A percentile compares a stretch with the other conserved stretches of the same genome.
phyloP scores from a whole-genome alignment of 2,329 filamentous ascomycete genomes.

The Talaromyces marneffei region DNA sequence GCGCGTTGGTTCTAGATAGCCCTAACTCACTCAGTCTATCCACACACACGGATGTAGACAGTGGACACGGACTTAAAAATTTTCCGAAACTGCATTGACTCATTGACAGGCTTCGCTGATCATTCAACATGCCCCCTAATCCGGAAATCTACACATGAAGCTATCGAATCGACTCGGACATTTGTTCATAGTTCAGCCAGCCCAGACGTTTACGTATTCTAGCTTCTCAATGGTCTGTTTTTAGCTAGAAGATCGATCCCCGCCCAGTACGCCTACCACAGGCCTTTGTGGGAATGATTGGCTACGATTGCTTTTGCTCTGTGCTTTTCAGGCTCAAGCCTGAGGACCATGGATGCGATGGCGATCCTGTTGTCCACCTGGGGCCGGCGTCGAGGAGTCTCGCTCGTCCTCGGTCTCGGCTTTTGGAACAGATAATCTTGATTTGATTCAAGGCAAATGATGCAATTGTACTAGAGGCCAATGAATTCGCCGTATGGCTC shows the following conservation, averaged over 20 bases:
- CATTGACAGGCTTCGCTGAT: neutral
- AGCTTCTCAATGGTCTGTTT: neutral
- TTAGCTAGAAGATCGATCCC: neutral
- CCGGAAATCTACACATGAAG: neutral
- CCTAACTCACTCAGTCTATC: neutral
- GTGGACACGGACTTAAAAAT: neutral
- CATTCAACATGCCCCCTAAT: neutral
- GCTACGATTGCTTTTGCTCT: neutral
- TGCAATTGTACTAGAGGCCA: neutral
- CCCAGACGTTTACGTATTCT: neutral
- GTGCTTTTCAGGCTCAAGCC: neutral
- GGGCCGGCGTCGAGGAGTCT: neutral
- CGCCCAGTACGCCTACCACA: neutral
- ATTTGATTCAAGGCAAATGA: neutral
- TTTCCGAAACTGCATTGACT: neutral
- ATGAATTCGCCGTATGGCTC: no score
- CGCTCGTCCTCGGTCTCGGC: neutral
- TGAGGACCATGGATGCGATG: neutral
- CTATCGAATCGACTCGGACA: conserved; percentile 10
- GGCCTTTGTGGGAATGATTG: neutral
- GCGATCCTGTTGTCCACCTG: neutral
- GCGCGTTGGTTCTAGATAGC: neutral
- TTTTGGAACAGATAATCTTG: neutral
- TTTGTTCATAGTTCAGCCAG: conserved; percentile 8
- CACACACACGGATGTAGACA: neutral